A percentile compares a stretch with the other conserved stretches of the same genome.
Conservation (phyloP, 495 filamentous ascomycete species). For the Penicillium parvum region DNA sequence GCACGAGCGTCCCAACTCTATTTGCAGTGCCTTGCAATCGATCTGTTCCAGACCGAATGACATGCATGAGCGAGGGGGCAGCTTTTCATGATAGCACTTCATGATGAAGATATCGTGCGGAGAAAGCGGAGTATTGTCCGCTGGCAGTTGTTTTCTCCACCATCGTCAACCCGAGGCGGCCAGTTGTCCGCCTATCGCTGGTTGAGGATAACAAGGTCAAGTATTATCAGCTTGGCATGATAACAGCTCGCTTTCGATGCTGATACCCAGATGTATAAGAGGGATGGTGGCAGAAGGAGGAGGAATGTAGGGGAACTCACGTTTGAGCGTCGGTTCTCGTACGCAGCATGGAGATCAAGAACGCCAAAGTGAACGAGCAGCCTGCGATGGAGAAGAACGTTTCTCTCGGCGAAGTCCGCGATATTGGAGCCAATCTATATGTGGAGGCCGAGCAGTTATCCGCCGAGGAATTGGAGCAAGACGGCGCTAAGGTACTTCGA, state of each 20-base stretch:
- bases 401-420: conserved; percentile 18
- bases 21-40: background rate
- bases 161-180: background rate
- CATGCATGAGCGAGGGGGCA: background rate
- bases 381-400: conserved; percentile 23
- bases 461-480: conserved; percentile 28
- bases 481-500: conserved; percentile 28
- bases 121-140: conserved; percentile 19
- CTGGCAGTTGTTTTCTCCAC: conserved; percentile 3
- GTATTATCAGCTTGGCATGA: conserved; percentile 23
- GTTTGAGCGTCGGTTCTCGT: background rate
- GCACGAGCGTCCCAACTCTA: background rate
- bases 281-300: background rate
- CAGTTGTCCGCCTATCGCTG: conserved; percentile 9
- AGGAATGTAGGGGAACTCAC: background rate
- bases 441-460: conserved; percentile 30
- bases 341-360: conserved; percentile 14
- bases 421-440: conserved; percentile 32
- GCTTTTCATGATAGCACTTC: background rate
- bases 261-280: conserved; percentile 1
- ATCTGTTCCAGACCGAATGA: too few species aligned
- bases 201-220: background rate
- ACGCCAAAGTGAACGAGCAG: conserved; percentile 14
- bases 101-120: background rate
- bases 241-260: background rate